phyloP scores from a whole-genome alignment of 176 grass and related monocot species.

The Pontederia paniculata region DNA sequence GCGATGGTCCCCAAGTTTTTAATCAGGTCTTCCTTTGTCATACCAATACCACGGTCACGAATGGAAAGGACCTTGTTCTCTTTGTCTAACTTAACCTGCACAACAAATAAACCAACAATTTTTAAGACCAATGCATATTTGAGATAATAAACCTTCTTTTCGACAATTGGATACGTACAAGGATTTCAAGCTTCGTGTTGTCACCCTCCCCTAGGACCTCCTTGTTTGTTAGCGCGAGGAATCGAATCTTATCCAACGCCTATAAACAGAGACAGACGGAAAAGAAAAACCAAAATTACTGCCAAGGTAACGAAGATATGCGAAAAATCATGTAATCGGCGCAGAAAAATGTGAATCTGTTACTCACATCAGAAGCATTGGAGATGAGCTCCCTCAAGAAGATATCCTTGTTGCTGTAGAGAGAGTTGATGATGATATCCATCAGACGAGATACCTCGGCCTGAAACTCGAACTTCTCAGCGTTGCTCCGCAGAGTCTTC shows the following conservation, averaged over 20 bases:
- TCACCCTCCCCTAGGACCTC: slow-evolving; percentile 79
- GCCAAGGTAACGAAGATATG: neutral
- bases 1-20: slow-evolving; percentile 96
- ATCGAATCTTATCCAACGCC: slow-evolving; percentile 97
- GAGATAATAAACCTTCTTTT: neutral
- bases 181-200: slow-evolving; percentile 90
- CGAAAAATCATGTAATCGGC: neutral
- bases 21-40: slow-evolving; percentile 96
- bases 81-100: slow-evolving; percentile 96
- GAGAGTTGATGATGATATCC: slow-evolving; percentile 99
- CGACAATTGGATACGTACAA: slow-evolving; percentile 27
- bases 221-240: slow-evolving; percentile 87
- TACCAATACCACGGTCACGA: slow-evolving; percentile 88
- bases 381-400: slow-evolving; percentile 95
- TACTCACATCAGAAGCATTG: slow-evolving; percentile 86
- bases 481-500: slow-evolving; percentile 70
- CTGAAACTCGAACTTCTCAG: slow-evolving; percentile 96
- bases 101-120: neutral
- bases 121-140: neutral
- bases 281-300: neutral
- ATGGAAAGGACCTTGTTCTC: slow-evolving; percentile 87
- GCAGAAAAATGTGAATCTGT: neutral
- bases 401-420: slow-evolving; percentile 99
- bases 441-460: slow-evolving; percentile 96
- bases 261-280: slow-evolving; percentile 5